phyloP scores from a whole-genome alignment of 2,329 filamentous ascomycete species.

The Arthrobotrys sphaeroides region DNA sequence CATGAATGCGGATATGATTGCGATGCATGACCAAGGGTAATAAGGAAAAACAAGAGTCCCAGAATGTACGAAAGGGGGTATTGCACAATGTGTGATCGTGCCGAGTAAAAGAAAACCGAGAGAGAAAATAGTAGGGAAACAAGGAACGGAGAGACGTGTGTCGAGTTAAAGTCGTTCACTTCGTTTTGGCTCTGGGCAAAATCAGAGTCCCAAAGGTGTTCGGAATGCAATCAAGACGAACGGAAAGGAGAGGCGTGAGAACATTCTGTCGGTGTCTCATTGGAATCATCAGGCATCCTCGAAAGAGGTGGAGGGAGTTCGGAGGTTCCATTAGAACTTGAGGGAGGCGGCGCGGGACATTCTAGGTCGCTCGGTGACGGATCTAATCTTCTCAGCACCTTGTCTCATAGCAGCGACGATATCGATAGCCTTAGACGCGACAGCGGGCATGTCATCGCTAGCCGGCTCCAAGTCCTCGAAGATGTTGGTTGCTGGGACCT shows the following conservation, averaged over 20 bases:
- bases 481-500: slow-evolving; percentile 32
- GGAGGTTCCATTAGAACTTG: slow-evolving; percentile 41
- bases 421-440: slow-evolving; percentile 50
- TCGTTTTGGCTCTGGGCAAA: slow-evolving; percentile 30
- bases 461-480: slow-evolving; percentile 51
- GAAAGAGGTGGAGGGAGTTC: no score
- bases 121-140: slow-evolving; percentile 13
- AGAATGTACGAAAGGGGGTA: slow-evolving; percentile 42
- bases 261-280: slow-evolving; percentile 28
- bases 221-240: slow-evolving; percentile 17
- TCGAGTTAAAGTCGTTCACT: slow-evolving; percentile 41
- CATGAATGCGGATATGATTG: slow-evolving; percentile 40
- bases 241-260: slow-evolving; percentile 32
- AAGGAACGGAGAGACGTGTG: background rate
- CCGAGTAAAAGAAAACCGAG: background rate
- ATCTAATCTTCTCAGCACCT: slow-evolving; percentile 51
- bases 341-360: slow-evolving; percentile 35
- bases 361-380: slow-evolving; percentile 47
- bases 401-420: slow-evolving; percentile 52
- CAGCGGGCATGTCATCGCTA: slow-evolving; percentile 49
- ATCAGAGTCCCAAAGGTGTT: slow-evolving; percentile 13
- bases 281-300: slow-evolving; percentile 31
- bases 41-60: slow-evolving; percentile 12
- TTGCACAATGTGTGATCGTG: background rate
- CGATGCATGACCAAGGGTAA: slow-evolving; percentile 51